Evolutionary conservation across 176 grass and related monocot species (phyloP).

Genomic region (Echinochloa phyllopogon): DNA sequence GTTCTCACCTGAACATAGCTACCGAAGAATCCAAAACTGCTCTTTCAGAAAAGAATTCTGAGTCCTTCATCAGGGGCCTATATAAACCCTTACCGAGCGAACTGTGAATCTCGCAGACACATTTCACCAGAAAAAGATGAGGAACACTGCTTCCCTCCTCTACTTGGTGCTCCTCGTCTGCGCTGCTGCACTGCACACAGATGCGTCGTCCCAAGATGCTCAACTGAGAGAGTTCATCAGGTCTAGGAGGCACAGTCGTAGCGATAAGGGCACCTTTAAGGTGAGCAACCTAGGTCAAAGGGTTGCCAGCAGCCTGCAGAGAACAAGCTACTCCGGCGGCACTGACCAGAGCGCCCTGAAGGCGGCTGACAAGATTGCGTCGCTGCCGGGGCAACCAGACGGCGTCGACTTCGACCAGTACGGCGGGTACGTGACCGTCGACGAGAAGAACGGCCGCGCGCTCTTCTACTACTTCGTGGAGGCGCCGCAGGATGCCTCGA

Average conservation of each 20-base stretch:
- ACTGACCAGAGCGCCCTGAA: slow-evolving; percentile 25
- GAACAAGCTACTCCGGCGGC: background rate
- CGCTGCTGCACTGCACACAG: background rate
- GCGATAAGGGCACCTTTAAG: background rate
- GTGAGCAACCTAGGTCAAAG: background rate
- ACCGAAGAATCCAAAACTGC: background rate
- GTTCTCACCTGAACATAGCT: background rate
- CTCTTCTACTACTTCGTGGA: slow-evolving; percentile 76
- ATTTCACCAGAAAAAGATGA: slow-evolving; percentile 4
- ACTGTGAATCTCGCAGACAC: background rate
- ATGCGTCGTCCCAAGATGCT: slow-evolving; percentile 41
- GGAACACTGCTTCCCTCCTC: background rate
- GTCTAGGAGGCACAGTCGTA: slow-evolving; percentile 26
- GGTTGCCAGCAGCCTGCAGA: background rate
- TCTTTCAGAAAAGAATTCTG: background rate
- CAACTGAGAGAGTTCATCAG: slow-evolving; percentile 32
- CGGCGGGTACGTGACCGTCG: slow-evolving; percentile 55
- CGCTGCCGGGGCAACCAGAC: slow-evolving; percentile 53
- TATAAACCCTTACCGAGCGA: background rate
- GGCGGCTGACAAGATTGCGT: slow-evolving; percentile 51
- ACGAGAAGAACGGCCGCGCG: slow-evolving; percentile 42
- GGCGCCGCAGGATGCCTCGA: slow-evolving; percentile 3
- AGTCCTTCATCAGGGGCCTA: background rate
- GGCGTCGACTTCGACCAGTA: slow-evolving; percentile 59
- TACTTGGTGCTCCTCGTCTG: slow-evolving; percentile 30